A percentile compares a stretch with the other conserved stretches of the same genome.
Evolutionary conservation across 1,139 yeast species (phyloP).

Genomic region (Lodderomyces jiufengensis): DNA sequence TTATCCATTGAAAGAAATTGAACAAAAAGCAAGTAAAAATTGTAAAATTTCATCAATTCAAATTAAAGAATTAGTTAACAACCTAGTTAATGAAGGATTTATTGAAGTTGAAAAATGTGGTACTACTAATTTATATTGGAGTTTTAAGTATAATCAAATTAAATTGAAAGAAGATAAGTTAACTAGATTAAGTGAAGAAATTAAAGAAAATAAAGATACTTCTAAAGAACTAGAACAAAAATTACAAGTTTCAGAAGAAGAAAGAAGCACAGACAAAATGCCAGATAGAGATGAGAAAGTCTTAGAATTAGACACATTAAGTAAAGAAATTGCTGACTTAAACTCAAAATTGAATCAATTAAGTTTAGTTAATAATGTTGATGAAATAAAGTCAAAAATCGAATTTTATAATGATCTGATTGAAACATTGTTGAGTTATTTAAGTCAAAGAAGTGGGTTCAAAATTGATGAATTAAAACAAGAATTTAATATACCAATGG

Average conservation of each 20-base stretch:
- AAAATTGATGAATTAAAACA: conserved; percentile 7
- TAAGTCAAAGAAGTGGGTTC: conserved; percentile 11
- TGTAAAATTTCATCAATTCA: conserved; percentile 48
- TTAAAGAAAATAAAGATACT: conserved; percentile 8
- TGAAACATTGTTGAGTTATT: conserved; percentile 14
- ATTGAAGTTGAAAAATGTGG: conserved; percentile 54
- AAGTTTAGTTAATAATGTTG: conserved; percentile 2
- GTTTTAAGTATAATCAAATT: conserved; percentile 38
- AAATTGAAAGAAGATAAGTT: conserved; percentile 13
- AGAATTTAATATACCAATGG: conserved; percentile 16
- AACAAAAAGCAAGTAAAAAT: conserved; percentile 41
- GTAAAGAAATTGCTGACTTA: conserved; percentile 2
- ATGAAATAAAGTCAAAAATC: conserved; percentile 8
- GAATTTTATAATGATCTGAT: conserved; percentile 16
- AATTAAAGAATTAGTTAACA: conserved; percentile 45
- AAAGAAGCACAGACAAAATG: conserved; percentile 4
- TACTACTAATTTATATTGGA: conserved; percentile 50
- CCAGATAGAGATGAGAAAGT: conserved; percentile 6
- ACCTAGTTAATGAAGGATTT: conserved; percentile 43
- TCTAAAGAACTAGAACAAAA: conserved; percentile 5
- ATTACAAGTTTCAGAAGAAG: conserved; percentile 1
- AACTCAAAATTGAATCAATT: conserved; percentile 4
- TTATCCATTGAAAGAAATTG: conserved; percentile 49
- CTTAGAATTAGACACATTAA: conserved; percentile 2
- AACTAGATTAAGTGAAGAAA: conserved; percentile 17